These are phyloP conservation scores for Flaveria brownii DNA, from an alignment of 129 eudicot species.

Conservation along the genomic window DNA sequence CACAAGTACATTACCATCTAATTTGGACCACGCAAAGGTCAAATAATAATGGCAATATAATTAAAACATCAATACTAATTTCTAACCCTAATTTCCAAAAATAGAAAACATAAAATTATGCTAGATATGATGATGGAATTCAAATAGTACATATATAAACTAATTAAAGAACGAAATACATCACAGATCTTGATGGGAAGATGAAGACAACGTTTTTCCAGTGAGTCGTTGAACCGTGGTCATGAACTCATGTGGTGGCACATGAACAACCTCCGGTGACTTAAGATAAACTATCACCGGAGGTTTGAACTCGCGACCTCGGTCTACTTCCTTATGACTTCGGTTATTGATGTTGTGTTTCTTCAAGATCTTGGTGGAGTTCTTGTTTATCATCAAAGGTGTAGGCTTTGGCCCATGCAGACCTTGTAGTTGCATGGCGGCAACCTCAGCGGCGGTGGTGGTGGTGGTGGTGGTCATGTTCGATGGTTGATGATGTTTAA, in stretches of 20 bases:
- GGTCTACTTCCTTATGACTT: not conserved
- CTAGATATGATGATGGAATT: not conserved
- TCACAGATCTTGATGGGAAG: conserved; percentile 23
- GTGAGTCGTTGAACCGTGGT: conserved; percentile 42
- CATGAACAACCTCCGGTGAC: conserved; percentile 42
- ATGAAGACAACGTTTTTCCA: conserved; percentile 34
- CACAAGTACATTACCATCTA: not conserved
- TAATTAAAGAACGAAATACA: not conserved
- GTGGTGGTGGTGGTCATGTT: conserved; percentile 3
- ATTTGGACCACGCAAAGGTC: too few relatives aligned
- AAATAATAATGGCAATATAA: too few relatives aligned
- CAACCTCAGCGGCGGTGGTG: not conserved
- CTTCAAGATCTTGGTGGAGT: conserved; percentile 29
- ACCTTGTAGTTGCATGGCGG: conserved; percentile 3
- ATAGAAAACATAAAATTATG: too few relatives aligned
- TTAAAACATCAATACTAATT: too few relatives aligned
- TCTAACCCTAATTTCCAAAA: too few relatives aligned
- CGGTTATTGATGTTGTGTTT: conserved; percentile 10
- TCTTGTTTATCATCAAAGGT: conserved; percentile 34
- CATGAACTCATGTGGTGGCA: conserved; percentile 41
- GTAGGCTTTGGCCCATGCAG: conserved; percentile 37
- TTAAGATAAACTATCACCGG: conserved; percentile 36
- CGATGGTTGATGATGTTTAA: not conserved
- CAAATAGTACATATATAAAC: not conserved
- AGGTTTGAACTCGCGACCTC: conserved; percentile 17